phyloP scores from a whole-genome alignment of 352 stramenopile species.

The Saprolegnia parasitica region DNA sequence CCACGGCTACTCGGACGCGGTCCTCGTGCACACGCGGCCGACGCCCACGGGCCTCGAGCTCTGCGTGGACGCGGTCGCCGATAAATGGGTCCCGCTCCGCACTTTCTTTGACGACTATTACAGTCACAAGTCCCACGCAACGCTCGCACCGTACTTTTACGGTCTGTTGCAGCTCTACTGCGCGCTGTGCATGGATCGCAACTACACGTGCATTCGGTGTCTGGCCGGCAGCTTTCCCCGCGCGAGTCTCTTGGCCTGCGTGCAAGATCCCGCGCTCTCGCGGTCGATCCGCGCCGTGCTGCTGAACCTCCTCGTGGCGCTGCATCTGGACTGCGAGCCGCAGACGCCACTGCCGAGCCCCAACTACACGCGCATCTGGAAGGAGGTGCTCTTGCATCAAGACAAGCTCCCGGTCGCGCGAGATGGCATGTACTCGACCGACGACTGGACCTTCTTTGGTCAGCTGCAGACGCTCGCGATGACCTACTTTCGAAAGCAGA shows the following conservation, averaged over 20 bases:
- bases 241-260: constrained; percentile 44
- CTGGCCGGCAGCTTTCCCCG: constrained; percentile 59
- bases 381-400: constrained; percentile 37
- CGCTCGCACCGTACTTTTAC: constrained; percentile 65
- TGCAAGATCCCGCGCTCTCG: constrained; percentile 45
- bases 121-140: constrained; percentile 38
- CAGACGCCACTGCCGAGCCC: constrained; percentile 53
- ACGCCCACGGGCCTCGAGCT: constrained; percentile 49
- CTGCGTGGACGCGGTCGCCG: constrained; percentile 32
- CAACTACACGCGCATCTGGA: constrained; percentile 71
- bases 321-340: constrained; percentile 68
- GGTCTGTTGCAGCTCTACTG: constrained; percentile 66
- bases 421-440: constrained; percentile 5
- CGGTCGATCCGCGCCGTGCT: constrained; percentile 59
- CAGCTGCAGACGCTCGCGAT: constrained; percentile 46
- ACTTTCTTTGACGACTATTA: constrained; percentile 70
- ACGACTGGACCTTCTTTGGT: constrained; percentile 50
- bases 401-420: neutral
- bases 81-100: constrained; percentile 45
- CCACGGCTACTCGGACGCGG: constrained; percentile 52
- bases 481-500: constrained; percentile 44
- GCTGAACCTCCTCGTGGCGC: constrained; percentile 59
- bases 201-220: constrained; percentile 75
- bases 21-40: constrained; percentile 53
- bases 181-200: constrained; percentile 63